Base-by-base conservation (phyloP, 2,329 filamentous ascomycete genomes). In the Hypocreales sp. region DNA sequence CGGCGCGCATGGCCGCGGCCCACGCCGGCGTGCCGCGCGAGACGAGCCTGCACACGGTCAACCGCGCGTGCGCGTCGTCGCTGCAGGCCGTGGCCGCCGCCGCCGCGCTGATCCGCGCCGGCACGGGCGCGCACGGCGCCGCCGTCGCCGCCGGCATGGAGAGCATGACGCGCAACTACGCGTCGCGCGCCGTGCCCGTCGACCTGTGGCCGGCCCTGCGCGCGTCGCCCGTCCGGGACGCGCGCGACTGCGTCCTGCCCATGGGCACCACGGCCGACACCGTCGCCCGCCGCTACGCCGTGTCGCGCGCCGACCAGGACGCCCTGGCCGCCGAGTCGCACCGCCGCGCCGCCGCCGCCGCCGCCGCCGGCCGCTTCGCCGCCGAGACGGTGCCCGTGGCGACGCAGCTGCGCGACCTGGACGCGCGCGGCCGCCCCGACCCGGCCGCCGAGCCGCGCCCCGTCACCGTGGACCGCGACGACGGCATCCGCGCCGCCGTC, bases 121-220 rank as follows among this genome's bases (percentile, higher is more conserved):
- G 79, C 2, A 67, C 70, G 40, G 78, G 87, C 27, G 67, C 74
- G 35, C 61, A 66, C 0, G 86, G 82, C 33, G 72, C 94, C 35
- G 86, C 75, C 8, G 72, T 94, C 35, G 86, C 75, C 8, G 86
- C 80, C 2, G 86, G 86, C 17, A 93, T 92, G 80, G 86, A 94
- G 66, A 87, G 79, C 56, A 94, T 94, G 86, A 92, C 82, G 36
- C 60, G 78, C 38, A 93, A 93, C 56, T 94, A 94, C 53, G 84
- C 76, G 27, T 72, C 62, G 15, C 62, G 73, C 31, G 86, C 86
- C n/a, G 90, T 94, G 23, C 86, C 86, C 0, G 75, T 73, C 1
- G 70, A 83, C 36, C 54, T 83, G 8, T 93, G 83, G 82, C 73
- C 78, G 0, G 73, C 67, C 27, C 56, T 93, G 34, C 69, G 60